phyloP scores from a whole-genome alignment of 2,329 filamentous ascomycete species.

The Trichoderma cornu-damae region DNA sequence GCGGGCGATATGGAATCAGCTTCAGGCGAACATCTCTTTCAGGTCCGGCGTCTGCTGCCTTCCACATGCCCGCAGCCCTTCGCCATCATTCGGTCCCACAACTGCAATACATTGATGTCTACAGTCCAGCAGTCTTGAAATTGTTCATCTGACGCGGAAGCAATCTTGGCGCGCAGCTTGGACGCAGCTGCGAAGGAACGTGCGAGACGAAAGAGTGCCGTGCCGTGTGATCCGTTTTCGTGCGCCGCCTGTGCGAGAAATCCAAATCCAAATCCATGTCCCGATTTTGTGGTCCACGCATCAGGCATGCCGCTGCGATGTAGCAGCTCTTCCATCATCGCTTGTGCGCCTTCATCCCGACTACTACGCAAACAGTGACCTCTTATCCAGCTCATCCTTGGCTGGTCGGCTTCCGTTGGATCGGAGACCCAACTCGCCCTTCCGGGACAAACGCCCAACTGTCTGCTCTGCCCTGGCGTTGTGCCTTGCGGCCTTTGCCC shows the following conservation, averaged over 20 bases:
- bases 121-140: not conserved
- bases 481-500: constrained; percentile 71
- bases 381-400: constrained; percentile 68
- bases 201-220: not conserved
- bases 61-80: too few relatives aligned
- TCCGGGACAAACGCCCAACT: constrained; percentile 68
- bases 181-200: not conserved
- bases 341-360: not conserved
- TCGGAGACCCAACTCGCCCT: constrained; percentile 68
- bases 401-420: constrained; percentile 59
- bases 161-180: not conserved
- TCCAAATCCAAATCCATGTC: not conserved
- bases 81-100: not conserved
- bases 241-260: constrained; percentile 12
- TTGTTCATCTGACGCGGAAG: not conserved
- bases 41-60: too few relatives aligned
- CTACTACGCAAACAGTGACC: constrained; percentile 69
- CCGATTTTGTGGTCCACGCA: not conserved
- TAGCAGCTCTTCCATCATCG: not conserved
- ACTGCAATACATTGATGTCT: not conserved
- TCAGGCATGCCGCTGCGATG: not conserved
- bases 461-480: constrained; percentile 69
- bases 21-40: not conserved
- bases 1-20: too few relatives aligned
- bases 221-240: constrained; percentile 9